Percentiles rank a stretch among this genome's conserved stretches.
These are phyloP conservation scores for Ramularia endophylla DNA, from an alignment of 2,329 filamentous ascomycete genomes.

Conservation along the genomic window DNA sequence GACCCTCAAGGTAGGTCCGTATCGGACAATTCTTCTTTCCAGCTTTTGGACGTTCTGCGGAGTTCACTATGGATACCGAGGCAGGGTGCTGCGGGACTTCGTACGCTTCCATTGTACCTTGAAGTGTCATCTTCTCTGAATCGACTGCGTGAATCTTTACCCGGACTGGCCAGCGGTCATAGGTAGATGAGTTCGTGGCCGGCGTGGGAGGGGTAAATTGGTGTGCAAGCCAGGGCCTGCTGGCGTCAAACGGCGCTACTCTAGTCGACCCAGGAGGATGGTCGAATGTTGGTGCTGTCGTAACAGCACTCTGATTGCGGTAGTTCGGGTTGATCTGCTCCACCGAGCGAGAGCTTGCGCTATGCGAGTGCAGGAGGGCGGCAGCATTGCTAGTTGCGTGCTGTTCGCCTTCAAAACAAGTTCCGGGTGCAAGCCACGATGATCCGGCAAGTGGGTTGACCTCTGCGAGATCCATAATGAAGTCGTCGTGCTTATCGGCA, in stretches of 20 bases:
- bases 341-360: conserved; percentile 15
- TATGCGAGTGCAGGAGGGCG: conserved; percentile 15
- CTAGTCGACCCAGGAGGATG: conserved; percentile 25
- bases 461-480: conserved; percentile 50
- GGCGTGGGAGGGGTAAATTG: conserved; percentile 21
- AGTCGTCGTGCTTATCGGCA: conserved; percentile 49
- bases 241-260: conserved; percentile 25
- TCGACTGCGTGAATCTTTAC: conserved; percentile 60
- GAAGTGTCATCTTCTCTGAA: conserved; percentile 54
- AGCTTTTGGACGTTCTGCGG: conserved; percentile 23
- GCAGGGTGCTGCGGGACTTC: conserved; percentile 51
- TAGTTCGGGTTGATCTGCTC: conserved; percentile 31
- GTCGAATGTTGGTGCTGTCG: conserved; percentile 18
- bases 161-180: conserved; percentile 62
- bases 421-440: conserved; percentile 58
- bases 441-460: conserved; percentile 48
- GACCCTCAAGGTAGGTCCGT: conserved; percentile 61
- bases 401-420: conserved; percentile 57
- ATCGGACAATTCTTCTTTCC: conserved; percentile 48
- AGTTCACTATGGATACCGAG: conserved; percentile 23
- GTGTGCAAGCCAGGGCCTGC: conserved; percentile 35
- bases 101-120: conserved; percentile 65
- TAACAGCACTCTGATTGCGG: conserved; percentile 7
- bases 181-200: conserved; percentile 17
- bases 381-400: conserved; percentile 42